Evolutionary conservation across 75 land plant species (phyloP).

Genomic region (Cunninghamia lanceolata): DNA sequence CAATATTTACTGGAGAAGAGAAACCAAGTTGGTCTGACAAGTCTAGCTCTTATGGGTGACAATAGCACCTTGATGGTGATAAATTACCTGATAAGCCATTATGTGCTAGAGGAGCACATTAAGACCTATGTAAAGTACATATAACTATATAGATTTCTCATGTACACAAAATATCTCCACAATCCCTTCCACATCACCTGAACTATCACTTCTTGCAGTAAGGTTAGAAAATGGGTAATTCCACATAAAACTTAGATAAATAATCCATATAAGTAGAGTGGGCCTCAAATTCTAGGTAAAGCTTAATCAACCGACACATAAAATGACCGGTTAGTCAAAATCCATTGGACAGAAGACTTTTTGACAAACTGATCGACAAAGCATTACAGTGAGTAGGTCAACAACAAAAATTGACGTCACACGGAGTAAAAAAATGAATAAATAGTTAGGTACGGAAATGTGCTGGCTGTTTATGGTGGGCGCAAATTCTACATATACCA

Average conservation of each 20-base stretch:
- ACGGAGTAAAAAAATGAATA: too few species aligned
- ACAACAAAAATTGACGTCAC: too few species aligned
- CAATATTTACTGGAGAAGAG: not conserved
- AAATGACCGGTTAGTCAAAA: too few species aligned
- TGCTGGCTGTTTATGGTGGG: too few species aligned
- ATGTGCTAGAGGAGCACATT: slow-evolving; percentile 12
- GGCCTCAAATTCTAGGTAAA: slow-evolving; percentile 10
- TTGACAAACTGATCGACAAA: too few species aligned
- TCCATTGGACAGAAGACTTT: too few species aligned
- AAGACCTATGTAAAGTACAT: slow-evolving; percentile 9
- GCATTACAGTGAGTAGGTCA: too few species aligned
- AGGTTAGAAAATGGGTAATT: slow-evolving; percentile 14
- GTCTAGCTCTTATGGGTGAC: not conserved
- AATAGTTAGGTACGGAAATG: too few species aligned
- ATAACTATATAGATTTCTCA: slow-evolving; percentile 14
- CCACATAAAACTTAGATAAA: slow-evolving; percentile 15
- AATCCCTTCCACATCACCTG: slow-evolving; percentile 11
- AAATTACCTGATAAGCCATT: not conserved
- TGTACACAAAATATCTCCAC: slow-evolving; percentile 17
- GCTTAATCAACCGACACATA: too few species aligned
- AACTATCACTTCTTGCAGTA: slow-evolving; percentile 12
- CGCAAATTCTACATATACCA: slow-evolving; percentile 12
- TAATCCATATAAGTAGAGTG: slow-evolving; percentile 14
- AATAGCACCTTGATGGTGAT: not conserved
- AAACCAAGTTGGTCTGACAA: slow-evolving; percentile 1